These are phyloP conservation scores for Leccinellum albellum DNA, from an alignment of 768 basidiomycete species.

Conservation along the genomic window DNA sequence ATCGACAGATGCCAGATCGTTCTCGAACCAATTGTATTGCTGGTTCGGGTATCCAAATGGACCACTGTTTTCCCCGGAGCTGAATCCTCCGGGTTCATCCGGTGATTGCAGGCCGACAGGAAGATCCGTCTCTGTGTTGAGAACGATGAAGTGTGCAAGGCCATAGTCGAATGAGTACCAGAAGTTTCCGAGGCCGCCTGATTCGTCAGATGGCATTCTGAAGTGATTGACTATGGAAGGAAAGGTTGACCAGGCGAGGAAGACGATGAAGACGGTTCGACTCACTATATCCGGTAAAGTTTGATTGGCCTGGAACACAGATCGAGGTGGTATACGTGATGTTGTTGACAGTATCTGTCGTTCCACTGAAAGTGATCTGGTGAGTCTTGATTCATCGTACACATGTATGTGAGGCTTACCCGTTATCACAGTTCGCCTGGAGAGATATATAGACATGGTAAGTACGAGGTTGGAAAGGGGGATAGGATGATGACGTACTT, in stretches of 20 bases:
- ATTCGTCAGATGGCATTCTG: slow-evolving; percentile 25
- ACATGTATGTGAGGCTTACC: slow-evolving; percentile 13
- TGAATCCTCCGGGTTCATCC: slow-evolving; percentile 19
- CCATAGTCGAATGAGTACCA: slow-evolving; percentile 33
- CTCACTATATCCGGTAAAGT: slow-evolving; percentile 30
- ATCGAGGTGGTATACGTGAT: slow-evolving; percentile 27
- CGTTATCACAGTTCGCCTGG: slow-evolving; percentile 26
- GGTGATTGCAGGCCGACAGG: slow-evolving; percentile 23
- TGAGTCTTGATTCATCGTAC: background rate
- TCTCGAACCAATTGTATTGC: slow-evolving; percentile 27
- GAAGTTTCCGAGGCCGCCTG: slow-evolving; percentile 26
- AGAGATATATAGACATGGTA: background rate
- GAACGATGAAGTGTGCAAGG: slow-evolving; percentile 25
- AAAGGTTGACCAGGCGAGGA: background rate
- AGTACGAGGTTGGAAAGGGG: background rate
- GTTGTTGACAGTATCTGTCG: slow-evolving; percentile 20
- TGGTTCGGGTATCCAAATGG: slow-evolving; percentile 28
- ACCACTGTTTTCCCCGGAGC: slow-evolving; percentile 20
- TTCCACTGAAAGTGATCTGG: slow-evolving; percentile 11
- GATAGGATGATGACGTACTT: background rate
- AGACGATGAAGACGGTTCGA: background rate
- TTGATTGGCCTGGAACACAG: slow-evolving; percentile 22
- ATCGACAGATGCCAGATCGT: slow-evolving; percentile 21
- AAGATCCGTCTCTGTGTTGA: slow-evolving; percentile 26
- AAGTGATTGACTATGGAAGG: slow-evolving; percentile 22